Evolutionary conservation across 139 green algal species (phyloP), one percentile per base, ranked within the genome.

Genomic region (Micractinium conductrix): DNA sequence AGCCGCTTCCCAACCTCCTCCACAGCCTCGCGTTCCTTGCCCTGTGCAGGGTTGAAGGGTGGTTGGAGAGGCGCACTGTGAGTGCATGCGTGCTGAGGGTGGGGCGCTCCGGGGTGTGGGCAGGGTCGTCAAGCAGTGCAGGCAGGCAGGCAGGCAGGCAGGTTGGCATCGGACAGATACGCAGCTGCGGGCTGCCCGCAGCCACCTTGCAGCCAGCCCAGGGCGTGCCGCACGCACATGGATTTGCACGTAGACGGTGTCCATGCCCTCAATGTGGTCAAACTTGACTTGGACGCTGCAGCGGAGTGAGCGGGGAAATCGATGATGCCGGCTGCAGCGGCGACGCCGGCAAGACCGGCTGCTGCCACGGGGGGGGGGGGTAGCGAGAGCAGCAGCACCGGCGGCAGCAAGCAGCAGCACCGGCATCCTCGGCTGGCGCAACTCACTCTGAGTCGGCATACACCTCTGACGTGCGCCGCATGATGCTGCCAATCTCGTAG

Each of bases 401-500:
- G n/a, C n/a, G n/a, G n/a, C n/a, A n/a, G n/a, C n/a, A n/a, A n/a
- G n/a, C n/a, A n/a, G n/a, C n/a, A n/a, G n/a, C n/a, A n/a, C n/a
- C n/a, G n/a, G n/a, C n/a, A n/a, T n/a, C n/a, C n/a, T n/a, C n/a
- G n/a, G n/a, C n/a, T n/a, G n/a, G n/a, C n/a, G n/a, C 9, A 68
- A 33, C 83, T 37, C 63, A 82, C 65, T 58, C 70, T 38, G 76
- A 75, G 53, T 87, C 81, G 4, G 86, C 69, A 53, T 84, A 92
- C 19, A 90, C 84, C 48, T 84, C 91, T 45, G 79, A 87, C 33
- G 84, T 94, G 53, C 96, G 93, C 44, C 93, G 93, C 93, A 99
- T 95, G 89, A 99, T 97, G 72, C 91, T 93, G 43, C 93, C 95
- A n/a, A 99, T 98, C 86, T 97, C 89, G 85, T 99, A 99, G 40